A percentile compares a stretch with the other conserved stretches of the same genome.
phyloP scores from a whole-genome alignment of 345 rosid species.

The Sisymbrium altissimum region DNA sequence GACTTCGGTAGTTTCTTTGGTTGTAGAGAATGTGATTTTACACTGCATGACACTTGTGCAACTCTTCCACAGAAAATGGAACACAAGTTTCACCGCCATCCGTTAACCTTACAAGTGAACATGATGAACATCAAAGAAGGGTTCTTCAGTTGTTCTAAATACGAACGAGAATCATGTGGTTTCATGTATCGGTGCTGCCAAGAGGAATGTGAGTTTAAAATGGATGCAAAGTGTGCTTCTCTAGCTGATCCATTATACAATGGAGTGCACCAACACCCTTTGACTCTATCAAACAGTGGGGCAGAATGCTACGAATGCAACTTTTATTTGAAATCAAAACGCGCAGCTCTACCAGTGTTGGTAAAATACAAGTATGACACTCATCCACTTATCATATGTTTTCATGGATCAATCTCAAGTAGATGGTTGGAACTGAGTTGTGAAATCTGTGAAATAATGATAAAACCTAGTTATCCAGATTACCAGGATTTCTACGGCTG shows the following conservation, averaged over 20 bases:
- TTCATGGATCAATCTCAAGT: too few species aligned
- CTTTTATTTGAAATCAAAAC: background rate
- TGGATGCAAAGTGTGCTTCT: conserved; percentile 13
- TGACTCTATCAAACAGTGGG: background rate
- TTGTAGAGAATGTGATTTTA: conserved; percentile 11
- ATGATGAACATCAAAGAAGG: background rate
- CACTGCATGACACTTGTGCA: conserved; percentile 9
- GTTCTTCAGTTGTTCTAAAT: conserved; percentile 2
- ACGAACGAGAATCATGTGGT: background rate
- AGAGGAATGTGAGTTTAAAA: background rate
- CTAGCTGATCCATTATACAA: background rate
- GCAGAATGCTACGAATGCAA: background rate
- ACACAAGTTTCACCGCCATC: background rate
- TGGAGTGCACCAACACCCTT: background rate
- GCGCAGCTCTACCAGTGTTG: background rate
- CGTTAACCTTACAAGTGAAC: background rate
- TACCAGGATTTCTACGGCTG: too few species aligned
- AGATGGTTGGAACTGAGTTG: too few species aligned
- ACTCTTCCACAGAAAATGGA: conserved; percentile 5
- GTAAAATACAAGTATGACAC: background rate
- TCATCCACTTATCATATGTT: background rate
- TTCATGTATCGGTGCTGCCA: background rate
- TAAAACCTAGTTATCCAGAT: too few species aligned
- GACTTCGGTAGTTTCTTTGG: background rate
- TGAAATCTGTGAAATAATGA: too few species aligned